phyloP scores from a whole-genome alignment of 179 eudicot species.

The Gypsophila paniculata region DNA sequence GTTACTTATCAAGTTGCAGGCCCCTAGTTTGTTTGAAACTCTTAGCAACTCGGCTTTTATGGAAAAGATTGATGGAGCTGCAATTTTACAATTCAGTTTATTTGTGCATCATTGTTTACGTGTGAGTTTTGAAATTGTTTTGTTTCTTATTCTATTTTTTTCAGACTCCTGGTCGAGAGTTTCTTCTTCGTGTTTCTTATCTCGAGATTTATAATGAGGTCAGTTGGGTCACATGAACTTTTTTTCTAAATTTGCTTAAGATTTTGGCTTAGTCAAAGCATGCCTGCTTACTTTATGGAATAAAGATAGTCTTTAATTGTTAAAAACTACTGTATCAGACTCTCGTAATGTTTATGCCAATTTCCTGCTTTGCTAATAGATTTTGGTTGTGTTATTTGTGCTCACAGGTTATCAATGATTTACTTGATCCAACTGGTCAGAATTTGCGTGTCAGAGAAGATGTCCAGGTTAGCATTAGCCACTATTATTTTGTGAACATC shows the following conservation, averaged over 20 bases:
- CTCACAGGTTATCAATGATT: slow-evolving; percentile 75
- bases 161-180: slow-evolving; percentile 83
- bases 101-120: background rate
- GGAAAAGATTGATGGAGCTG: background rate
- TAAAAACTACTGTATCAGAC: background rate
- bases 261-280: background rate
- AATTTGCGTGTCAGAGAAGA: slow-evolving; percentile 76
- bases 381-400: slow-evolving; percentile 14
- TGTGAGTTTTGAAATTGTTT: background rate
- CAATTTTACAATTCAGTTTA: background rate
- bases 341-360: background rate
- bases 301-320: slow-evolving; percentile 5
- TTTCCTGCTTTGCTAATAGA: background rate
- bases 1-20: background rate
- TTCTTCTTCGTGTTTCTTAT: slow-evolving; percentile 84
- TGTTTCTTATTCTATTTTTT: slow-evolving; percentile 7
- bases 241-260: background rate
- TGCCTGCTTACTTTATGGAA: background rate
- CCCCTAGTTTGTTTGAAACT: background rate
- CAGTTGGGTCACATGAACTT: slow-evolving; percentile 16
- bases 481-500: background rate
- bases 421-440: slow-evolving; percentile 85
- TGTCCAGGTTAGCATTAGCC: slow-evolving; percentile 40
- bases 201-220: slow-evolving; percentile 94
- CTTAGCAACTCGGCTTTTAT: background rate